Conservation (phyloP, 2,329 filamentous ascomycete species). For the Arthrobotrys sinensis region DNA sequence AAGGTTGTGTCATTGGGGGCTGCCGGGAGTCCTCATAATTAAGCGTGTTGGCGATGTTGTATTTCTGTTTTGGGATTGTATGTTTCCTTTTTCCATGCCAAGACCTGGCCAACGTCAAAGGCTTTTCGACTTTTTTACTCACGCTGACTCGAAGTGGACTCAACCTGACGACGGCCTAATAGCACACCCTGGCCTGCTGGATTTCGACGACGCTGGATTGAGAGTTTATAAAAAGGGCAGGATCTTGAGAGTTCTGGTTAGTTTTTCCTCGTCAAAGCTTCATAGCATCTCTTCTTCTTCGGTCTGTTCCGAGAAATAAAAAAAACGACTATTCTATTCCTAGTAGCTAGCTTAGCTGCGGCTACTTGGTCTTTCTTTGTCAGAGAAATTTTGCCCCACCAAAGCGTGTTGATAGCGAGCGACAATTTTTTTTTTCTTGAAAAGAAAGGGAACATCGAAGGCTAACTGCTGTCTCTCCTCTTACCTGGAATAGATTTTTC, state of each 20-base stretch:
- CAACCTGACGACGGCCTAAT: background rate
- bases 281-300: background rate
- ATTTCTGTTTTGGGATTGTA: background rate
- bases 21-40: too few species aligned
- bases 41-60: background rate
- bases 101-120: conserved; percentile 25
- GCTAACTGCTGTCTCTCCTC: too few species aligned
- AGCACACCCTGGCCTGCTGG: background rate
- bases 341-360: too few species aligned
- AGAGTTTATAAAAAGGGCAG: background rate
- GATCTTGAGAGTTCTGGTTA: background rate
- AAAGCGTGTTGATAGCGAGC: conserved; percentile 25
- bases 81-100: conserved; percentile 32
- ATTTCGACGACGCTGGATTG: background rate
- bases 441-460: background rate
- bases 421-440: background rate
- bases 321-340: too few species aligned
- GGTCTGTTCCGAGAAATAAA: background rate
- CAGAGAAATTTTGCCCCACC: conserved; percentile 42
- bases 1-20: too few species aligned
- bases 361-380: too few species aligned
- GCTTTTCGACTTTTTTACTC: conserved; percentile 29
- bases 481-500: background rate
- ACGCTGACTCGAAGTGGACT: conserved; percentile 35
- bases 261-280: too few species aligned